Percentiles rank a stretch among this genome's conserved stretches.
Conservation (phyloP, 1,284 basidiomycete genomes). For the Cutaneotrichosporon dermatis region DNA sequence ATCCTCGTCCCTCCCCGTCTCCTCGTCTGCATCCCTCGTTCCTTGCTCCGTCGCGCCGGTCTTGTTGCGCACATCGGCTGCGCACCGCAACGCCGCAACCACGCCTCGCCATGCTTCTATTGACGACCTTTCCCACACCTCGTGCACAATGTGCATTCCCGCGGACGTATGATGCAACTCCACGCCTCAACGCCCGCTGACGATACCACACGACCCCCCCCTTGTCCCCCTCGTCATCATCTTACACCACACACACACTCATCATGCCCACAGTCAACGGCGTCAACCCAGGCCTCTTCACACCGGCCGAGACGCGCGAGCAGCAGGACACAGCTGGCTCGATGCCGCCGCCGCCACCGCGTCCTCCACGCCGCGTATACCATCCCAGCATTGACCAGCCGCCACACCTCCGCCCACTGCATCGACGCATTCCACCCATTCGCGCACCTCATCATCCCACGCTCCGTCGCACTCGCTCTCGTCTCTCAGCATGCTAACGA, state of each 20-base stretch:
- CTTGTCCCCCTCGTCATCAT: no score
- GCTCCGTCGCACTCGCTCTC: constrained; percentile 36
- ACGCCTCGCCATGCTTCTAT: no score
- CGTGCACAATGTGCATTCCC: no score
- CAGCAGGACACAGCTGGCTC: neutral
- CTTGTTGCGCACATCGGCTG: no score
- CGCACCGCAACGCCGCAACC: no score
- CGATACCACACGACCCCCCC: no score
- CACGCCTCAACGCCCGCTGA: no score
- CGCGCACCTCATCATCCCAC: constrained; percentile 32
- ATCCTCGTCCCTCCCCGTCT: neutral
- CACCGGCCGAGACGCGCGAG: constrained; percentile 5
- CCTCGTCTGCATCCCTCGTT: neutral
- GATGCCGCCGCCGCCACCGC: constrained; percentile 31
- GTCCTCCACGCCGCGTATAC: constrained; percentile 37
- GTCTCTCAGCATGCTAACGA: constrained; percentile 34
- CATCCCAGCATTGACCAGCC: constrained; percentile 17
- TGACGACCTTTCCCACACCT: no score
- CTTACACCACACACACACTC: no score
- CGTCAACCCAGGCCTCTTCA: constrained; percentile 22
- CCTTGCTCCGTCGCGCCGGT: no score
- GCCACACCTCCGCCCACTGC: constrained; percentile 18
- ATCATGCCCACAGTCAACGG: constrained; percentile 6
- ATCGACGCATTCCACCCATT: constrained; percentile 16
- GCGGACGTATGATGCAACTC: no score